phyloP scores from a whole-genome alignment of 2,329 filamentous ascomycete species.

The Ascomycota sp. region DNA sequence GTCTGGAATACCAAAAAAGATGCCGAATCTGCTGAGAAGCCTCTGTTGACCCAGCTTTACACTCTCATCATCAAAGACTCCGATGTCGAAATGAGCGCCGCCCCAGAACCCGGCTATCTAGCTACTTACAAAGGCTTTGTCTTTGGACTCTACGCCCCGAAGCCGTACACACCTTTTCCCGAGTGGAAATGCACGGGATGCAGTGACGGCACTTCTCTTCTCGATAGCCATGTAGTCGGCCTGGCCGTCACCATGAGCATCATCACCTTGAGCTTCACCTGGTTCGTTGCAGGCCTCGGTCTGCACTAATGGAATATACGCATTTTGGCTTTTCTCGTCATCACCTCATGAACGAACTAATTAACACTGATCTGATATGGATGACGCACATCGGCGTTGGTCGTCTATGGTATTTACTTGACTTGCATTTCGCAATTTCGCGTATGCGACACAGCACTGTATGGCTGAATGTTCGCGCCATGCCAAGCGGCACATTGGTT shows the following conservation, averaged over 20 bases:
- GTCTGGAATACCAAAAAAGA: slow-evolving; percentile 36
- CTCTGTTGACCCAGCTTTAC: slow-evolving; percentile 31
- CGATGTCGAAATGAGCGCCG: slow-evolving; percentile 25
- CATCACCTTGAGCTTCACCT: slow-evolving; percentile 38
- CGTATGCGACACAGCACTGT: no score
- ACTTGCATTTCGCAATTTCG: not conserved
- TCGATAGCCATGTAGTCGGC: slow-evolving; percentile 24
- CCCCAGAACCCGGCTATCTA: slow-evolving; percentile 32
- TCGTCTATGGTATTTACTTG: not conserved
- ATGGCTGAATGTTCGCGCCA: no score
- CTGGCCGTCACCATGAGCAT: slow-evolving; percentile 31
- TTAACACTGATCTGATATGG: no score
- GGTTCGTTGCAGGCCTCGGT: slow-evolving; percentile 34
- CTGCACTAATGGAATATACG: slow-evolving; percentile 7
- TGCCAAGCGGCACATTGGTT: no score
- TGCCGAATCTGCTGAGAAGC: slow-evolving; percentile 19
- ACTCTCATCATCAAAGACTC: slow-evolving; percentile 40
- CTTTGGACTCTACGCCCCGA: slow-evolving; percentile 34
- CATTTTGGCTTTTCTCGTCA: not conserved
- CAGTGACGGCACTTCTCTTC: slow-evolving; percentile 24
- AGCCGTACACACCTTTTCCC: slow-evolving; percentile 26
- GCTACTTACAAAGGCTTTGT: slow-evolving; percentile 22
- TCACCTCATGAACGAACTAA: no score
- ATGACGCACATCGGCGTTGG: no score
- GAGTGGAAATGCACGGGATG: slow-evolving; percentile 36